These are phyloP conservation scores for Cryphonectria radicalis DNA, from an alignment of 2,329 filamentous ascomycete species.

Conservation along the genomic window DNA sequence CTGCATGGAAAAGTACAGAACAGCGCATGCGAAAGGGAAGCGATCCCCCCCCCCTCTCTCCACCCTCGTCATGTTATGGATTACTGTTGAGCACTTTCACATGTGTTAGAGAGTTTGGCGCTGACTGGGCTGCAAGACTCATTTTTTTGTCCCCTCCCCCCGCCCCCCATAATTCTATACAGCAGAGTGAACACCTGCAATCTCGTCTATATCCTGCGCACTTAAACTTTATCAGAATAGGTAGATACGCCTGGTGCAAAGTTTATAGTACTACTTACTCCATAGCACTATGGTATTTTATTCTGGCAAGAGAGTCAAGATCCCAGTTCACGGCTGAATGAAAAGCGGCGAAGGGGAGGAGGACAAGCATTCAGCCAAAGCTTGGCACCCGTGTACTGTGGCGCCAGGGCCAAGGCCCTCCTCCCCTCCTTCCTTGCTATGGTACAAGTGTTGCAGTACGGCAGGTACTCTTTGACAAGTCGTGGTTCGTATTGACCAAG, in stretches of 20 bases:
- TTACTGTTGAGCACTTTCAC: background rate
- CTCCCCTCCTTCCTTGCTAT: background rate
- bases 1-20: background rate
- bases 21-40: background rate
- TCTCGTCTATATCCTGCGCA: background rate
- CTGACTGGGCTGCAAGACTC: background rate
- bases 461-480: background rate
- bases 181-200: background rate
- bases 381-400: constrained; percentile 2
- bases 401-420: background rate
- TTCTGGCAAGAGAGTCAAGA: background rate
- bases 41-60: background rate
- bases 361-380: background rate
- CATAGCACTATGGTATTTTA: background rate
- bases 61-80: background rate
- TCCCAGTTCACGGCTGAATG: background rate
- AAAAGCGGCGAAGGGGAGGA: constrained; percentile 1
- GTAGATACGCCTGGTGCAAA: background rate
- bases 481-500: constrained; percentile 1
- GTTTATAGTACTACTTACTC: background rate
- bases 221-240: background rate
- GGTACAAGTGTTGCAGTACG: background rate
- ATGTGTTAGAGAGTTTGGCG: background rate
- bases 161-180: background rate
- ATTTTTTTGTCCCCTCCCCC: background rate